Evolutionary conservation across 2,329 filamentous ascomycete species (phyloP).

Genomic region (Trichoderma guizhouense): DNA sequence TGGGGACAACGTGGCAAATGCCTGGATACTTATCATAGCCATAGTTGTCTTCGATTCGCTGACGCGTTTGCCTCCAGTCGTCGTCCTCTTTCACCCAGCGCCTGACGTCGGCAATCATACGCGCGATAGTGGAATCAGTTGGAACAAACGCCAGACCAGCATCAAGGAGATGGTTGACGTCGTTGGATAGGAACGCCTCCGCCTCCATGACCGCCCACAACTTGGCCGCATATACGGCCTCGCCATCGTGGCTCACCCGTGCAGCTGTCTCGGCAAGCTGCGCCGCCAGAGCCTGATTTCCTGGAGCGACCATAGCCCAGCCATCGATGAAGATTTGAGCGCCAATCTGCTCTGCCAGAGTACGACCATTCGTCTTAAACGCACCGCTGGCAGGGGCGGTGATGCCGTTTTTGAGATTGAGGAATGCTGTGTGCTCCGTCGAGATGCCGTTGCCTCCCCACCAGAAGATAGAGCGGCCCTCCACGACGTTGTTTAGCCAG

Average conservation of each 20-base stretch:
- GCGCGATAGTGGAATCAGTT: slow-evolving; percentile 27
- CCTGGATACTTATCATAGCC: slow-evolving; percentile 30
- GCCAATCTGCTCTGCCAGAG: slow-evolving; percentile 35
- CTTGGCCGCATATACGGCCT: not conserved
- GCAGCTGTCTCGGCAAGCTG: slow-evolving; percentile 32
- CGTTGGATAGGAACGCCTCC: slow-evolving; percentile 33
- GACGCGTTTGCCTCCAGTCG: slow-evolving; percentile 33
- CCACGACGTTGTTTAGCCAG: slow-evolving; percentile 19
- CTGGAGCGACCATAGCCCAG: slow-evolving; percentile 34
- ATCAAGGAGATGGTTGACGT: slow-evolving; percentile 33
- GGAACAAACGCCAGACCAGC: slow-evolving; percentile 30
- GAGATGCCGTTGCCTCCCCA: slow-evolving; percentile 38
- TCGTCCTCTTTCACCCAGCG: slow-evolving; percentile 23
- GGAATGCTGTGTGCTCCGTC: slow-evolving; percentile 38
- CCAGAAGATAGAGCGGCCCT: slow-evolving; percentile 33
- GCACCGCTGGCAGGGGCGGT: slow-evolving; percentile 25
- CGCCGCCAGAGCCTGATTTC: slow-evolving; percentile 31
- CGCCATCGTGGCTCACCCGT: slow-evolving; percentile 32
- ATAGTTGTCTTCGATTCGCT: slow-evolving; percentile 32
- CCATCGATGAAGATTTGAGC: slow-evolving; percentile 40
- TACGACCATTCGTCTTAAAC: slow-evolving; percentile 18
- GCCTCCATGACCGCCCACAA: slow-evolving; percentile 37
- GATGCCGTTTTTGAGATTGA: slow-evolving; percentile 34
- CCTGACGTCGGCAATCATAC: slow-evolving; percentile 30
- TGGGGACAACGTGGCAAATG: slow-evolving; percentile 29